Evolutionary conservation across 441 rosid genomes (phyloP), one percentile per base, ranked within the genome.

Genomic region (Lepidium campestre): DNA sequence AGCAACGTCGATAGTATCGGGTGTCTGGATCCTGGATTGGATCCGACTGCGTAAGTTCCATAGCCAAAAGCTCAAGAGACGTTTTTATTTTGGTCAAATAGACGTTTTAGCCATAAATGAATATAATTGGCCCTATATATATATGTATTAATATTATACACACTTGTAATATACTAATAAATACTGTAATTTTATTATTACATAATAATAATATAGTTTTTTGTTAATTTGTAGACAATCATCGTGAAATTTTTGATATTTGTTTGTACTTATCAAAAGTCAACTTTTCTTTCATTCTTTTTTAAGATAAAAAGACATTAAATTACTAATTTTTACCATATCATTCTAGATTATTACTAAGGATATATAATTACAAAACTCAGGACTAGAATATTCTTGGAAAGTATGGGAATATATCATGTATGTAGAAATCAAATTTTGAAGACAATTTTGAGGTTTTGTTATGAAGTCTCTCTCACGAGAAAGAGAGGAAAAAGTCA

Each of bases 1-100:
- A 73, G 68, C 77, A 73, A 29, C 67, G 58, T 25, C 50, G 25
- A 27, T 52, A 9, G 72, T 42, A 60, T 0, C 68, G 67, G 68
- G 49, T 58, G 14, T 66, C 76, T 9, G 72, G 67, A 45, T 73
- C 72, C 6, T 20, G 72, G 31, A 22, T 18, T 29, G 68, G 58
- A 1, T 73, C 77, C 12, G 72, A 42, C 34, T 66, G 54, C 6
- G 10, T 7, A 42, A 66, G 34, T 60, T 73, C 77, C 77, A 73
- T 73, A 8, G 35, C 9, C 34, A 7, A 5, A 39, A 47, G 7
- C 39, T 35, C 32, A 53, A 53, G 57, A 54, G 36, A 23, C 0
- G 4, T 12, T n/a, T 55, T 47, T 18, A 31, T 10, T 20, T 22
- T 23, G 10, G 53, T 59, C 57, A 65, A 63, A 63, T 12, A 22